Conservation (phyloP, 1,139 yeast genomes). For the Ogataea hybrid region DNA sequence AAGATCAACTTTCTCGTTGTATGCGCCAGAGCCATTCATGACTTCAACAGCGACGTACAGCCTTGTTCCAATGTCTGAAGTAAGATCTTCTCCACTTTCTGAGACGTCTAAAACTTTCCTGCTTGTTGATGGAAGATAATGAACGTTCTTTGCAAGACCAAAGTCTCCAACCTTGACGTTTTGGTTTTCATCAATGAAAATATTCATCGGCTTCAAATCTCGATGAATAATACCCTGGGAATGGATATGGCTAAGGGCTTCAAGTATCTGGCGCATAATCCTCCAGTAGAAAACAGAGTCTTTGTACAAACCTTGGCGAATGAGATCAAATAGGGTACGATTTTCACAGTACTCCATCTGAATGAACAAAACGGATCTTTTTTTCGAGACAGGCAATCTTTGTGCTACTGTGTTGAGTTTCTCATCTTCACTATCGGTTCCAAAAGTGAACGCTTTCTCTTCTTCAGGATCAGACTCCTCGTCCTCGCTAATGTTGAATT, state of each 20-base stretch:
- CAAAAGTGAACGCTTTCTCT: slow-evolving; percentile 25
- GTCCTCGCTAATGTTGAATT: slow-evolving; percentile 48
- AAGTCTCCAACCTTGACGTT: slow-evolving; percentile 96
- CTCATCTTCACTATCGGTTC: slow-evolving; percentile 21
- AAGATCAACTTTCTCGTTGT: slow-evolving; percentile 93
- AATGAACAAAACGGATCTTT: slow-evolving; percentile 62
- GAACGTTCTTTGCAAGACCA: slow-evolving; percentile 88
- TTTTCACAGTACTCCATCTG: slow-evolving; percentile 99
- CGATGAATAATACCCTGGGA: slow-evolving; percentile 93
- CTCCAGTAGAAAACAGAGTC: slow-evolving; percentile 87
- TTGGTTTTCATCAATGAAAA: slow-evolving; percentile 86
- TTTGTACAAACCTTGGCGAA: slow-evolving; percentile 69
- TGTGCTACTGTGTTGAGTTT: slow-evolving; percentile 5
- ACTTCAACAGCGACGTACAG: slow-evolving; percentile 93
- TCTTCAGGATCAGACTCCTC: slow-evolving; percentile 30
- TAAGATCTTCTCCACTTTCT: slow-evolving; percentile 63
- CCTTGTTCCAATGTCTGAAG: slow-evolving; percentile 92
- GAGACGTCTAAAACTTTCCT: slow-evolving; percentile 21
- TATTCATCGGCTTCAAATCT: slow-evolving; percentile 93
- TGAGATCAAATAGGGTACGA: slow-evolving; percentile 80
- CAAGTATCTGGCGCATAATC: slow-evolving; percentile 79
- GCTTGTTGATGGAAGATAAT: slow-evolving; percentile 35
- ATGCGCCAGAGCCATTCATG: slow-evolving; percentile 61
- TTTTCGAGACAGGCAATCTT: slow-evolving; percentile 15
- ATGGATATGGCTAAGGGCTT: slow-evolving; percentile 90